phyloP scores from a whole-genome alignment of 345 rosid genomes.

The Syzygium jambos region DNA sequence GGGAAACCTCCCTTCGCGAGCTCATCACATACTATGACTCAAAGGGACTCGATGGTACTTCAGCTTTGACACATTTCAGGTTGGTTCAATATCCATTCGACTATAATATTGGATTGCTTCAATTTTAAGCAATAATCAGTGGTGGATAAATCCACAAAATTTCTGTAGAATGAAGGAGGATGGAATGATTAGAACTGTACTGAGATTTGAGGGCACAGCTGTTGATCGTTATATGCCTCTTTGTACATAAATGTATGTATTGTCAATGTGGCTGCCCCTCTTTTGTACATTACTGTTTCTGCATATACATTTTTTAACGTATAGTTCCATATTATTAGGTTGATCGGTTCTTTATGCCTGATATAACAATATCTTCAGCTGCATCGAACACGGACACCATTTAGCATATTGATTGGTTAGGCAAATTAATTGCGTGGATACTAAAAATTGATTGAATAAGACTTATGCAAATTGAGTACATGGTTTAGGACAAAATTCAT shows the following conservation, averaged over 20 bases:
- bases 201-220: not conserved
- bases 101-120: not conserved
- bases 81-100: not conserved
- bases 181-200: not conserved
- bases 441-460: not conserved
- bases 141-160: not conserved
- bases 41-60: slow-evolving; percentile 29
- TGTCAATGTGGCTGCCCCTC: not conserved
- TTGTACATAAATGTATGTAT: not conserved
- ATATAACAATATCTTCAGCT: not conserved
- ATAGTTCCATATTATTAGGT: not conserved
- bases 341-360: not conserved
- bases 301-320: not conserved
- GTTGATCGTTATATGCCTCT: not conserved
- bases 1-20: slow-evolving; percentile 15
- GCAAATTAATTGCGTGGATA: no score
- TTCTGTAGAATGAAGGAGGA: not conserved
- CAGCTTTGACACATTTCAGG: slow-evolving; percentile 25
- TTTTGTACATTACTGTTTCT: not conserved
- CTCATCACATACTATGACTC: not conserved
- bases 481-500: not conserved
- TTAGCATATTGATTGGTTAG: not conserved
- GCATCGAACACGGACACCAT: not conserved
- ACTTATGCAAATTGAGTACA: not conserved
- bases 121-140: not conserved